Base-by-base conservation (phyloP, 2,329 filamentous ascomycete genomes). In the Claviceps spartinae region DNA sequence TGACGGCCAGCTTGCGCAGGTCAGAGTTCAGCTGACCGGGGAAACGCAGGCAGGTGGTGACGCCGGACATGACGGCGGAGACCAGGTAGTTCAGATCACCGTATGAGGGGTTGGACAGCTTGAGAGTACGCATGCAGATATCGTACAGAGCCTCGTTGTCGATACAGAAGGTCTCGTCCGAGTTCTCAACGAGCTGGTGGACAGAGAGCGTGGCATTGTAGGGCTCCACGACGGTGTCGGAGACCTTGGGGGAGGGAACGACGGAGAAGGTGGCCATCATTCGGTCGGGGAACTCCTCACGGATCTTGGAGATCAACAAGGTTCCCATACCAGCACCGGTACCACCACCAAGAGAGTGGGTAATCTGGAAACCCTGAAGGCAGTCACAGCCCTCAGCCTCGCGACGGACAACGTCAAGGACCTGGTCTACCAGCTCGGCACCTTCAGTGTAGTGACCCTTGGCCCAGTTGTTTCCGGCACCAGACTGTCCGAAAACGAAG, bases 191-290 rank as follows among this genome's bases (percentile, higher is more conserved):
- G 64, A 98, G 82, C 81, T 98, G 93, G 77, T 98, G 93, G 63
- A 98, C 82, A 65, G 93, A 98, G 65, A 98, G 87, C 57, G 93
- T 98, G 68, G 93, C 91, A 77, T 98, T 98, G 83, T 98, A 98
- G 63, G 93, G 93, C 82, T 98, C 93, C 66, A 98, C 93, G 66
- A 98, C 93, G 68, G 93, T 98, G 72, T 98, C 93, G 56, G 93
- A 97, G 67, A 97, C 91, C 86, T 97, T 97, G 70, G 93, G 91
- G 47, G 93, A 97, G 65, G 91, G 93, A 57, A 97, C 85, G 66
- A 97, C 91, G 65, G 91, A 97, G 83, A 96, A 97, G 60, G 91
- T 97, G 62, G 93, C 91, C 93, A 97, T 97, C 91, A 97, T 97
- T 68, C 91, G 88, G 79, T 97, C 93, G 68, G 91, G 91, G 79